Conservation (phyloP, 2,329 filamentous ascomycete genomes). For the Phoma herbarum region DNA sequence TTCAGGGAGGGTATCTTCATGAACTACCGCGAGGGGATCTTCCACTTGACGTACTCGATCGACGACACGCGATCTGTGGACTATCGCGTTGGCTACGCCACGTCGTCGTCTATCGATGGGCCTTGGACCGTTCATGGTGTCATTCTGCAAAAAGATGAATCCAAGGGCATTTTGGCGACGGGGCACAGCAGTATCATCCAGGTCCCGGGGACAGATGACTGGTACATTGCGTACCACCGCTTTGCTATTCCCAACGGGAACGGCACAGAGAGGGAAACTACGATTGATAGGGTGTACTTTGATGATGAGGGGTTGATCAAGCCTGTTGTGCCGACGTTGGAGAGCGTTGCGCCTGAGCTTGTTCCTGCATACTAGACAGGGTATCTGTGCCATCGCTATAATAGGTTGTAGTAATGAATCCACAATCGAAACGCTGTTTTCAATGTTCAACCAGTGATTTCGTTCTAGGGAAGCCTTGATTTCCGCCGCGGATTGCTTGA, state of each 20-base stretch:
- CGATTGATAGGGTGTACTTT: conserved; percentile 39
- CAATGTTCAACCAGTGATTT: too few species aligned
- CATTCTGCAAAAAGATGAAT: conserved; percentile 35
- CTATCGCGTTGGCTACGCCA: conserved; percentile 43
- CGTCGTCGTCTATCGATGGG: conserved; percentile 28
- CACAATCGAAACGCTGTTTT: too few species aligned
- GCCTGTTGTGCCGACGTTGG: conserved; percentile 37
- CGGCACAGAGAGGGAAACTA: conserved; percentile 37
- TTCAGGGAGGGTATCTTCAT: conserved; percentile 41
- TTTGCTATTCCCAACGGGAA: conserved; percentile 37
- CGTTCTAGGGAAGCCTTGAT: too few species aligned
- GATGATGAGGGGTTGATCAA: conserved; percentile 35
- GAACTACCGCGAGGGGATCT: conserved; percentile 37
- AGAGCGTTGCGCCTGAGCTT: conserved; percentile 25
- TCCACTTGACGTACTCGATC: conserved; percentile 42
- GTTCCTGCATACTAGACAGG: conserved; percentile 3
- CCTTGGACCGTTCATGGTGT: conserved; percentile 40
- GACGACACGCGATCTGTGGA: conserved; percentile 41
- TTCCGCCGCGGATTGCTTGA: too few species aligned
- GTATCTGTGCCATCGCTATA: too few species aligned
- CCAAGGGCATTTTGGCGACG: conserved; percentile 35
- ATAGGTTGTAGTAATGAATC: too few species aligned
- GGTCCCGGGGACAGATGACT: conserved; percentile 40
- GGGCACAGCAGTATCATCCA: conserved; percentile 41
- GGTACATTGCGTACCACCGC: conserved; percentile 44